phyloP scores from a whole-genome alignment of 2,329 filamentous ascomycete genomes.

The Calonectria fujianensis region DNA sequence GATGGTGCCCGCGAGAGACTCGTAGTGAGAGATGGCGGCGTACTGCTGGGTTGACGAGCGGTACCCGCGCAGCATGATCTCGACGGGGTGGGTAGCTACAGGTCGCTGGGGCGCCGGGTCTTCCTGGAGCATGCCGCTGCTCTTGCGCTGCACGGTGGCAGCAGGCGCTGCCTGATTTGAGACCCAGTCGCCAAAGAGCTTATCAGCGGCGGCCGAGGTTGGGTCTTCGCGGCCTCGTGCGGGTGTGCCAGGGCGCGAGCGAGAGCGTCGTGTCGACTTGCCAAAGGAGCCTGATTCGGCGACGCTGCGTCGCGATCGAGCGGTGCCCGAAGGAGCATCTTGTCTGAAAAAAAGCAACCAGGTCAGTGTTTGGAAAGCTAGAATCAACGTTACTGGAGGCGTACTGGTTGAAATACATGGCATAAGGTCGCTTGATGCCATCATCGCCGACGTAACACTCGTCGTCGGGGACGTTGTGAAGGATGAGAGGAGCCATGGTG shows the following conservation, averaged over 20 bases:
- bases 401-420: conserved; percentile 79
- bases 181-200: conserved; percentile 76
- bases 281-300: conserved; percentile 80
- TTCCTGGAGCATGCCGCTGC: conserved; percentile 61
- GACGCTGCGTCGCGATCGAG: conserved; percentile 71
- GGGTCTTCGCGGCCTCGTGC: conserved; percentile 75
- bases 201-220: conserved; percentile 77
- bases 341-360: conserved; percentile 61
- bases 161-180: conserved; percentile 65
- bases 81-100: conserved; percentile 71
- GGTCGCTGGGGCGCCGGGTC: conserved; percentile 62
- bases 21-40: conserved; percentile 91
- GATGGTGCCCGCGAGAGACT: conserved; percentile 88
- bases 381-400: conserved; percentile 43
- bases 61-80: conserved; percentile 92
- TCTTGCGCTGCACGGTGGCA: conserved; percentile 59
- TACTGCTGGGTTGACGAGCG: conserved; percentile 80
- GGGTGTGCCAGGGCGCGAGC: conserved; percentile 76
- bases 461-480: conserved; percentile 81
- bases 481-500: conserved; percentile 77
- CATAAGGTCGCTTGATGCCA: conserved; percentile 79
- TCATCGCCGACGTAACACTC: conserved; percentile 80
- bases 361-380: conserved; percentile 35
- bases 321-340: conserved; percentile 69
- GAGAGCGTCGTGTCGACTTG: conserved; percentile 78